These are phyloP conservation scores for Barbarea vulgaris DNA, from an alignment of 345 rosid species.

Conservation along the genomic window DNA sequence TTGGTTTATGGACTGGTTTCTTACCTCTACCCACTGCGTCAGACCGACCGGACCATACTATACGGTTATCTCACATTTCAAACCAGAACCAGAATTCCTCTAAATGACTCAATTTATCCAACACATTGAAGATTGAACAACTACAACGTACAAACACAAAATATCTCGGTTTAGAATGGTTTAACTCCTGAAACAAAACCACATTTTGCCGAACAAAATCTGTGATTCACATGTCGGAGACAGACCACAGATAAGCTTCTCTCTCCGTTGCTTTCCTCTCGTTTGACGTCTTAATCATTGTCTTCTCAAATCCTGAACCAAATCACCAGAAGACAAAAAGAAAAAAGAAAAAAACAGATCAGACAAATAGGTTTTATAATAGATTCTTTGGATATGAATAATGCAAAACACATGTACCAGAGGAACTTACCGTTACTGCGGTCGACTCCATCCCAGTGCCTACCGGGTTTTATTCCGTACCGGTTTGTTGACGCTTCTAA, in stretches of 20 bases:
- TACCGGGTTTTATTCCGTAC: constrained; percentile 88
- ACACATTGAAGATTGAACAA: background rate
- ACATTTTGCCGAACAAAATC: background rate
- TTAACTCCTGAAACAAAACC: constrained; percentile 13
- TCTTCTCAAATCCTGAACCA: constrained; percentile 72
- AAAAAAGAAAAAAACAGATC: background rate
- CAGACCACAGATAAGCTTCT: constrained; percentile 96
- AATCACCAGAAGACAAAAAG: too few species aligned
- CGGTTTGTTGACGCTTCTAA: constrained; percentile 80
- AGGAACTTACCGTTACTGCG: constrained; percentile 72
- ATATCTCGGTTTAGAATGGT: background rate
- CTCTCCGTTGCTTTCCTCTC: constrained; percentile 83
- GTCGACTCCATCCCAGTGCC: constrained; percentile 99
- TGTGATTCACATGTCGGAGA: constrained; percentile 72
- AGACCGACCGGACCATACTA: background rate
- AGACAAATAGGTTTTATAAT: background rate
- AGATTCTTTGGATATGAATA: background rate
- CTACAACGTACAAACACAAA: background rate
- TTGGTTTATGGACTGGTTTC: background rate
- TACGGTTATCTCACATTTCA: background rate
- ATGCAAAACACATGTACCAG: constrained; percentile 9
- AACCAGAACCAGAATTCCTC: background rate
- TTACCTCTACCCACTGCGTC: background rate
- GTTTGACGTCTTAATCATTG: constrained; percentile 58
- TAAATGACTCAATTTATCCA: background rate